Evolutionary conservation across 75 land plant genomes (phyloP).

Genomic region (Ceratopteris richardii): DNA sequence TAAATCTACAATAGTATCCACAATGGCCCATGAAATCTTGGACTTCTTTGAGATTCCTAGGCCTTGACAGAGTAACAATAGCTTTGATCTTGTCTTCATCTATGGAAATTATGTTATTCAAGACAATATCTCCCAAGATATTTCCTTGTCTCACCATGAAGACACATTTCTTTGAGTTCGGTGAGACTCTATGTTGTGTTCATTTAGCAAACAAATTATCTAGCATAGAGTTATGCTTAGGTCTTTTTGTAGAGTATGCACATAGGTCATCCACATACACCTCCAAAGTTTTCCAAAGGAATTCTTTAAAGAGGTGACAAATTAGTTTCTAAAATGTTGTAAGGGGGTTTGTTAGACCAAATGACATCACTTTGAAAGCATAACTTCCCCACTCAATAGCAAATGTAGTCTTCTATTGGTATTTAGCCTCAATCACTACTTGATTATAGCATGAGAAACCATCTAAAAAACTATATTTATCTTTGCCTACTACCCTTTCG

Average conservation of each 20-base stretch:
- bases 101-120: neutral
- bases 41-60: neutral
- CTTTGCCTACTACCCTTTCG: too few species aligned
- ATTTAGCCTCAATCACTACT: too few species aligned
- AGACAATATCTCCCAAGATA: conserved; percentile 12
- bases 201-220: too few species aligned
- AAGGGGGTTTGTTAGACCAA: too few species aligned
- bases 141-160: neutral
- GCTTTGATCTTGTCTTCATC: conserved; percentile 12
- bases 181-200: conserved; percentile 1
- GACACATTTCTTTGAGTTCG: conserved; percentile 1
- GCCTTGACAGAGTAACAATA: conserved; percentile 9
- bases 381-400: too few species aligned
- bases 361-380: too few species aligned
- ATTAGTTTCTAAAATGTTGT: neutral
- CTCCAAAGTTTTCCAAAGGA: neutral
- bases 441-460: too few species aligned
- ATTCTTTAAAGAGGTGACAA: neutral
- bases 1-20: conserved; percentile 20
- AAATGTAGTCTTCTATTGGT: too few species aligned
- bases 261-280: conserved; percentile 7
- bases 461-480: too few species aligned
- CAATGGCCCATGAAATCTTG: conserved; percentile 15
- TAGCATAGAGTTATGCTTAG: neutral
- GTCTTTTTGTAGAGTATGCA: neutral